These are phyloP conservation scores for Penicillium griseofulvum DNA, from an alignment of 2,329 filamentous ascomycete genomes.

Conservation along the genomic window DNA sequence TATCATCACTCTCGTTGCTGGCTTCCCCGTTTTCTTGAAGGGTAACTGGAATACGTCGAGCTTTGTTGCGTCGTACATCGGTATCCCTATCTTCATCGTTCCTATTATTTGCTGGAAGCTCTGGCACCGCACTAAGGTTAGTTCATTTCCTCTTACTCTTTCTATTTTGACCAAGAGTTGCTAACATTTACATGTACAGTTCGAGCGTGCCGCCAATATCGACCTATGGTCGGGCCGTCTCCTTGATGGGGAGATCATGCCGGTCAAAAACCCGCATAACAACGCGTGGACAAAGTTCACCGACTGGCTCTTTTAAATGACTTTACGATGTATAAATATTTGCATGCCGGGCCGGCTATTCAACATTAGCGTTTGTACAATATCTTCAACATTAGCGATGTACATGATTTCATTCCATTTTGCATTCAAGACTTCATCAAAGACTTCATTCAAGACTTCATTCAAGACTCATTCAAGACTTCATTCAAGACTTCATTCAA, in stretches of 20 bases:
- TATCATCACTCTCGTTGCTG: conserved; percentile 65
- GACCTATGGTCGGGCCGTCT: conserved; percentile 35
- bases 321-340: conserved; percentile 17
- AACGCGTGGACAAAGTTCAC: conserved; percentile 24
- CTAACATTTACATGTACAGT: conserved; percentile 15
- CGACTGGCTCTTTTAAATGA: conserved; percentile 28
- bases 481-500: no score
- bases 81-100: conserved; percentile 44
- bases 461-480: neutral
- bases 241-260: conserved; percentile 30
- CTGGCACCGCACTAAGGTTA: conserved; percentile 37
- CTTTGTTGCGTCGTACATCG: conserved; percentile 43
- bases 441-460: neutral
- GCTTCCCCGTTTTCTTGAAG: conserved; percentile 55
- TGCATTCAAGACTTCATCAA: neutral
- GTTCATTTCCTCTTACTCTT: conserved; percentile 8
- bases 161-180: neutral
- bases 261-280: conserved; percentile 12
- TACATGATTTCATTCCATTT: neutral
- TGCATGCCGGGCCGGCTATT: conserved; percentile 15
- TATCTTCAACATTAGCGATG: conserved; percentile 12
- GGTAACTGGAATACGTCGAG: conserved; percentile 33
- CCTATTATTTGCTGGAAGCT: conserved; percentile 46
- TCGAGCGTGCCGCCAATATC: conserved; percentile 25
- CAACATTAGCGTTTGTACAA: conserved; percentile 10